Evolutionary conservation across 2,329 filamentous ascomycete species (phyloP).

Genomic region (Botrytis aclada): DNA sequence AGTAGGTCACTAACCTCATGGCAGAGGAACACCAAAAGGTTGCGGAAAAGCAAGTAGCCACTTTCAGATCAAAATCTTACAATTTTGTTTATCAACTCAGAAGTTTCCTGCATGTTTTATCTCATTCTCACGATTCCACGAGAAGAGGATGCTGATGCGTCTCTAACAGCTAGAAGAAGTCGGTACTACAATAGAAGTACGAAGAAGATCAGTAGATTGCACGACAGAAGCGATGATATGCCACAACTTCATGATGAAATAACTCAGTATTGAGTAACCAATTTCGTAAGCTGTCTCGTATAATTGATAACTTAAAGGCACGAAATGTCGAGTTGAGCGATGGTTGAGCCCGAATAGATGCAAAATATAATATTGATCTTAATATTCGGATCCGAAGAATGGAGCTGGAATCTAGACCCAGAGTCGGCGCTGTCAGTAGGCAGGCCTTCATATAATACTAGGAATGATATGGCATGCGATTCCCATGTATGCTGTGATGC

Average conservation of each 20-base stretch:
- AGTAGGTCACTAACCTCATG: too few relatives aligned
- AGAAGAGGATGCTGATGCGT: rapidly evolving
- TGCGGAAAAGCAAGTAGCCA: too few relatives aligned
- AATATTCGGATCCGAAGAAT: not conserved
- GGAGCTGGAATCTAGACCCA: not conserved
- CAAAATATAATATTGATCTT: not conserved
- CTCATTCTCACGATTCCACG: not conserved
- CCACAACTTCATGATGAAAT: not conserved
- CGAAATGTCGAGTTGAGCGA: not conserved
- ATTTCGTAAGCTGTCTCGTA: too few relatives aligned
- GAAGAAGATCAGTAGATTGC: not conserved
- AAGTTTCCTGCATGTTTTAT: too few relatives aligned
- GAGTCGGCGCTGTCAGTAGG: too few relatives aligned
- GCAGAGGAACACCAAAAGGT: too few relatives aligned
- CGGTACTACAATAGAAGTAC: not conserved
- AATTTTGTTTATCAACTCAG: not conserved
- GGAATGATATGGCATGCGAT: too few relatives aligned
- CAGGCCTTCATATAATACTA: too few relatives aligned
- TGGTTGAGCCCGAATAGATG: not conserved
- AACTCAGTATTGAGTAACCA: not conserved
- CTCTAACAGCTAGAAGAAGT: not conserved
- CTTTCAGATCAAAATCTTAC: not conserved
- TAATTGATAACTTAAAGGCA: too few relatives aligned
- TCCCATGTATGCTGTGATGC: too few relatives aligned
- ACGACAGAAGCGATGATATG: not conserved